Conservation (phyloP, 2,329 filamentous ascomycete genomes). For the Scleromitrula shiraiana region DNA sequence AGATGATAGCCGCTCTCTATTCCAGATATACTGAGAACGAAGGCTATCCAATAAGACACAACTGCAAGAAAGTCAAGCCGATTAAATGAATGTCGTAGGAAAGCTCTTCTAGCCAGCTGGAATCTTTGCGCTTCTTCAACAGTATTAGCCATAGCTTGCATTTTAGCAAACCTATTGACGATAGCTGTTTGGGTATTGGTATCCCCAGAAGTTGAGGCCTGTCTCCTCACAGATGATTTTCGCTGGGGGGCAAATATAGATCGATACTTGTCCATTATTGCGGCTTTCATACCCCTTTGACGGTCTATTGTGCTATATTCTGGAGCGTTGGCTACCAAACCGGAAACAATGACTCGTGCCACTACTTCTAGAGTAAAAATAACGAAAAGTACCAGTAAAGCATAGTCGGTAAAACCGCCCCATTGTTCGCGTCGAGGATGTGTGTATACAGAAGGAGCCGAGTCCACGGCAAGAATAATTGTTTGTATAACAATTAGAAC, state of each 20-base stretch:
- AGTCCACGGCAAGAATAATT: slow-evolving; percentile 78
- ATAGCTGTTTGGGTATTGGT: slow-evolving; percentile 21
- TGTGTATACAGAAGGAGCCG: slow-evolving; percentile 61
- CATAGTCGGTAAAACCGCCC: slow-evolving; percentile 43
- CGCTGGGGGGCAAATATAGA: slow-evolving; percentile 76
- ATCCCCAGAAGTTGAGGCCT: slow-evolving; percentile 14
- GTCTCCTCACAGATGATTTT: slow-evolving; percentile 34
- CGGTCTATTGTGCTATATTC: slow-evolving; percentile 90
- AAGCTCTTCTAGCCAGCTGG: slow-evolving; percentile 82
- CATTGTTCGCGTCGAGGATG: slow-evolving; percentile 53
- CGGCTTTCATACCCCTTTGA: slow-evolving; percentile 63
- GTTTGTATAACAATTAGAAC: slow-evolving; percentile 83
- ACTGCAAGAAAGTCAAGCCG: slow-evolving; percentile 91
- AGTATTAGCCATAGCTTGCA: slow-evolving; percentile 46
- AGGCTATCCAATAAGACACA: slow-evolving; percentile 90
- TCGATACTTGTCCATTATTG: slow-evolving; percentile 67
- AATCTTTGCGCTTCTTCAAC: slow-evolving; percentile 72
- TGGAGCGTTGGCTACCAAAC: slow-evolving; percentile 79
- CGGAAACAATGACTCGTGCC: slow-evolving; percentile 83
- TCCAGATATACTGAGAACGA: slow-evolving; percentile 61
- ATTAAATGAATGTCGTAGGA: slow-evolving; percentile 92
- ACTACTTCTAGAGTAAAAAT: slow-evolving; percentile 84
- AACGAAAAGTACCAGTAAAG: slow-evolving; percentile 73
- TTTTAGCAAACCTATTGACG: slow-evolving; percentile 42
- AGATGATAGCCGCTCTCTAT: slow-evolving; percentile 64